phyloP scores from a whole-genome alignment of 1,284 basidiomycete genomes.

The Butyriboletus appendiculatus region DNA sequence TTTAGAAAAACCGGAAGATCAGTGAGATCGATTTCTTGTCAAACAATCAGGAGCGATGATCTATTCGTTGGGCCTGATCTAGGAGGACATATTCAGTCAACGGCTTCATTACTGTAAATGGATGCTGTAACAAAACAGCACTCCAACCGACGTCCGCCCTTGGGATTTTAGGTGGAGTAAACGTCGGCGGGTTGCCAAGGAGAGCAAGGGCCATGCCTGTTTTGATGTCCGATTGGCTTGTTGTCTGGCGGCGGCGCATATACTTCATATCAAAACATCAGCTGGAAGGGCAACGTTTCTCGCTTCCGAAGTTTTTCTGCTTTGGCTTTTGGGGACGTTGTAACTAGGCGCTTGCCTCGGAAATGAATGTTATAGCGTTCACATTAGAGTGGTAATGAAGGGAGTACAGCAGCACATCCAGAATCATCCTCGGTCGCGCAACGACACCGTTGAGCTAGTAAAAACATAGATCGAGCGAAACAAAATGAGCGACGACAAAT shows the following conservation, averaged over 20 bases:
- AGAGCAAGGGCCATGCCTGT: neutral
- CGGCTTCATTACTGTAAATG: neutral
- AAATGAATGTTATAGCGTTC: neutral
- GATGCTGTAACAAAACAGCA: neutral
- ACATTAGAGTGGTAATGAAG: neutral
- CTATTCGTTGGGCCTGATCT: neutral
- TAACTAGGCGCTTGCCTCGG: neutral
- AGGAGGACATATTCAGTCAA: slow-evolving; percentile 3
- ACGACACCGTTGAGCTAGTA: neutral
- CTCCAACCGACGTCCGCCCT: neutral
- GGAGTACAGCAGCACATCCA: neutral
- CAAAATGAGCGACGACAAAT: neutral
- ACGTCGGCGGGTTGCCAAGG: neutral
- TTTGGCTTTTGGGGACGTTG: neutral
- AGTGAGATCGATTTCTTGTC: neutral
- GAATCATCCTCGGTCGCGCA: slow-evolving; percentile 1
- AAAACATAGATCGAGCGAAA: neutral
- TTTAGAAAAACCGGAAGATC: slow-evolving; percentile 1
- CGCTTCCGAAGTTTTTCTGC: slow-evolving; percentile 8
- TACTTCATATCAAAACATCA: neutral
- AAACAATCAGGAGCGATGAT: neutral
- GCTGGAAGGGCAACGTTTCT: slow-evolving; percentile 3
- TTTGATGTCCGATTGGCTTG: neutral
- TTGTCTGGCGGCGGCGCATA: neutral
- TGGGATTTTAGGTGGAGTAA: slow-evolving; percentile 4